Conservation (phyloP, 2,329 filamentous ascomycete genomes). For the Calonectria multiphialidica region DNA sequence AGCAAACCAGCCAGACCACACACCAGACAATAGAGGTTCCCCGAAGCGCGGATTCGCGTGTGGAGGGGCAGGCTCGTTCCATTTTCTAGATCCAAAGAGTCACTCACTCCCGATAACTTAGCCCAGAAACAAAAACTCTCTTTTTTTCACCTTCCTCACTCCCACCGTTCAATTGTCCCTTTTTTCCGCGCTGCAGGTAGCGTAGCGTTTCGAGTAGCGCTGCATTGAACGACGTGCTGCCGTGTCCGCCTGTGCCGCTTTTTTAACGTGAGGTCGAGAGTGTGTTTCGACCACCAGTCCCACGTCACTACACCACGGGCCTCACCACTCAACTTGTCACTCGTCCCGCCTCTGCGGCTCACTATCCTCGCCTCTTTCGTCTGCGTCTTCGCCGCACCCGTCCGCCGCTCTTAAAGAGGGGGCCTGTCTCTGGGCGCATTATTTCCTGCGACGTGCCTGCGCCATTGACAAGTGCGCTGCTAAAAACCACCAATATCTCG, state of each 20-base stretch:
- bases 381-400: background rate
- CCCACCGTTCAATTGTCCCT: background rate
- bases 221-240: constrained; percentile 8
- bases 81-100: constrained; percentile 21
- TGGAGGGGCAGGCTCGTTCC: constrained; percentile 21
- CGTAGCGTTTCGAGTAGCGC: constrained; percentile 15
- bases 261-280: constrained; percentile 17
- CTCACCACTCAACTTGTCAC: constrained; percentile 17
- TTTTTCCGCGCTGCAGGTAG: constrained; percentile 5
- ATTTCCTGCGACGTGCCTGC: background rate
- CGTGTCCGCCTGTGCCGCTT: constrained; percentile 12
- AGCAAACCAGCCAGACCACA: background rate
- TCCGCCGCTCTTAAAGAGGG: background rate
- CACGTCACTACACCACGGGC: constrained; percentile 23
- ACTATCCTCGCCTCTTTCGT: constrained; percentile 6
- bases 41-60: constrained; percentile 18
- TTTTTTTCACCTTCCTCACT: background rate
- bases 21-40: constrained; percentile 5
- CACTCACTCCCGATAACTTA: constrained; percentile 9
- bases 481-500: constrained; percentile 16
- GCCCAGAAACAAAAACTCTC: constrained; percentile 8
- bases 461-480: constrained; percentile 8
- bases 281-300: constrained; percentile 14
- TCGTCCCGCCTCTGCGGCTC: constrained; percentile 24
- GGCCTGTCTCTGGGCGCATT: background rate